A percentile compares a stretch with the other conserved stretches of the same genome.
phyloP scores from a whole-genome alignment of 176 grass and related monocot genomes.

The Calamus simplicifolius region DNA sequence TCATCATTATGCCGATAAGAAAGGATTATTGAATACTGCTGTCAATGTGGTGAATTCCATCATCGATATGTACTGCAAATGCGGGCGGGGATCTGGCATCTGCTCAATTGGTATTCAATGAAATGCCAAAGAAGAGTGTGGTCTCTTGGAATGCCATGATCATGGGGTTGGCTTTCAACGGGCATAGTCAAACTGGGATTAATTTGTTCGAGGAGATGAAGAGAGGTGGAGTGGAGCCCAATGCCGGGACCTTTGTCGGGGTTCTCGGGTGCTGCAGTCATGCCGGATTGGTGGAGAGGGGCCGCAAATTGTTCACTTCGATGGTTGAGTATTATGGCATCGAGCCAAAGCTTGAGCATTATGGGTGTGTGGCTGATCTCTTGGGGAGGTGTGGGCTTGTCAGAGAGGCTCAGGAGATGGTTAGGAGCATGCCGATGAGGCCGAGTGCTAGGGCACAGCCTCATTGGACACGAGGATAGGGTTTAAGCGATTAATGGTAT shows the following conservation, averaged over 20 bases:
- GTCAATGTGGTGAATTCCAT: conserved; percentile 42
- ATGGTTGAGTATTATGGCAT: conserved; percentile 26
- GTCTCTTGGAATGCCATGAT: conserved; percentile 61
- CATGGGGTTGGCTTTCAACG: conserved; percentile 35
- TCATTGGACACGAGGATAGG: conserved; percentile 4
- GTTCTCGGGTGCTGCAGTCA: conserved; percentile 50
- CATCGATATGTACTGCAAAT: conserved; percentile 62
- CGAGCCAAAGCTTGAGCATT: conserved; percentile 38
- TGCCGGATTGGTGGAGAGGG: conserved; percentile 36
- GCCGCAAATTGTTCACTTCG: conserved; percentile 30
- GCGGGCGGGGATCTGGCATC: conserved; percentile 29
- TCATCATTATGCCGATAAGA: conserved; percentile 28
- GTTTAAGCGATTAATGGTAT: no score
- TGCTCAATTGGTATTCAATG: conserved; percentile 21
- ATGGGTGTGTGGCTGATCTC: conserved; percentile 57
- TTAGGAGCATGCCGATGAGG: conserved; percentile 38
- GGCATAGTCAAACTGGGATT: conserved; percentile 31
- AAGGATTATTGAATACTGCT: conserved; percentile 7
- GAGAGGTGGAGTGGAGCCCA: conserved; percentile 12
- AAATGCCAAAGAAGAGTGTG: conserved; percentile 23
- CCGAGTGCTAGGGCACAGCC: conserved; percentile 46
- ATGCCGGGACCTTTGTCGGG: conserved; percentile 45
- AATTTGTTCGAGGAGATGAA: conserved; percentile 38
- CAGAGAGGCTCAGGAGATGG: conserved; percentile 30
- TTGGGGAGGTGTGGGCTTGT: conserved; percentile 45